phyloP scores from a whole-genome alignment of 306 rosid genomes.

The Purshia tridentata region DNA sequence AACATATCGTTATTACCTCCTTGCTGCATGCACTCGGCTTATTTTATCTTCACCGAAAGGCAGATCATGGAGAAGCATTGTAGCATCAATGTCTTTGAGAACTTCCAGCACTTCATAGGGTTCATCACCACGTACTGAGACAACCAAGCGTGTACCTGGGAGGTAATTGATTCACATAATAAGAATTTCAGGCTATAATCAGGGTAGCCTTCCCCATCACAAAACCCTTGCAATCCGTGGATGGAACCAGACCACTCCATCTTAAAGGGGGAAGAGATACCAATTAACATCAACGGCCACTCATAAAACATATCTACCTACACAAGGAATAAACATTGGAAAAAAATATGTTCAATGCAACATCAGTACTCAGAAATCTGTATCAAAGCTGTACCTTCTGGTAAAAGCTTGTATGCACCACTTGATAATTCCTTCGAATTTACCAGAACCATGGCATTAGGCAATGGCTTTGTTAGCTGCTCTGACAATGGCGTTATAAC shows the following conservation, averaged over 20 bases:
- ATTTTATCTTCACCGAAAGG: constrained; percentile 66
- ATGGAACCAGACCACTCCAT: background rate
- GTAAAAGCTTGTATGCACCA: constrained; percentile 90
- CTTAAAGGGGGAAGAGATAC: background rate
- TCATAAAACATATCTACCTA: background rate
- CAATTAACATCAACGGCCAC: background rate
- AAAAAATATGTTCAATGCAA: background rate
- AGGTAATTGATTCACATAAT: constrained; percentile 22
- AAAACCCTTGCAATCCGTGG: background rate
- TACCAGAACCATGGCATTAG: constrained; percentile 90
- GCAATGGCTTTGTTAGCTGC: constrained; percentile 93
- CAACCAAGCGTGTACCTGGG: constrained; percentile 85
- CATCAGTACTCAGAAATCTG: background rate
- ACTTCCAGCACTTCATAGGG: constrained; percentile 64
- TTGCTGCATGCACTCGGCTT: constrained; percentile 92
- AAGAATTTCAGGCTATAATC: background rate
- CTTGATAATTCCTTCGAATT: constrained; percentile 81
- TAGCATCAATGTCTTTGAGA: constrained; percentile 73
- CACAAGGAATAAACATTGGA: background rate
- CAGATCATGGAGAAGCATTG: constrained; percentile 84
- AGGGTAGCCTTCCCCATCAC: background rate
- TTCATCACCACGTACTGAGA: constrained; percentile 88
- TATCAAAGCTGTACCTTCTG: constrained; percentile 59
- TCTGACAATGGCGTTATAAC: constrained; percentile 84
- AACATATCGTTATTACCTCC: constrained; percentile 54